Percentiles rank a stretch among this genome's conserved stretches.
These are phyloP conservation scores for Sugiyamaella japonica DNA, from an alignment of 1,139 yeast genomes.

Conservation along the genomic window DNA sequence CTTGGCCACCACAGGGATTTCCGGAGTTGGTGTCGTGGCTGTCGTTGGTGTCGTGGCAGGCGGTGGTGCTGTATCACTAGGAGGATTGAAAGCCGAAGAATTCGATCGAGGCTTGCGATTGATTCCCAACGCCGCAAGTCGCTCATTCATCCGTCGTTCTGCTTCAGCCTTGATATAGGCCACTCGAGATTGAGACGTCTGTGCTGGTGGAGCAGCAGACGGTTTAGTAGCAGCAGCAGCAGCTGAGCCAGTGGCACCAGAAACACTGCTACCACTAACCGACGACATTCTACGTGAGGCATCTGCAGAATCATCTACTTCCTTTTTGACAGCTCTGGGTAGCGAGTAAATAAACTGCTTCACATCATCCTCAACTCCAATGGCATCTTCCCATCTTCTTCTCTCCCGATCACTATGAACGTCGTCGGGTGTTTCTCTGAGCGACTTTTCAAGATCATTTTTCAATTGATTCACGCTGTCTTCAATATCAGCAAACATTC, in stretches of 20 bases:
- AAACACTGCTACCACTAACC: not conserved
- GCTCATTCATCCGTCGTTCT: conserved; percentile 82
- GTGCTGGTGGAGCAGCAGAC: conserved; percentile 20
- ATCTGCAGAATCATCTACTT: conserved; percentile 10
- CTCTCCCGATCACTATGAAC: conserved; percentile 53
- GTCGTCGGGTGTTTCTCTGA: conserved; percentile 41
- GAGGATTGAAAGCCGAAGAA: conserved; percentile 31
- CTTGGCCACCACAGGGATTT: not conserved
- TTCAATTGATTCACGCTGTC: conserved; percentile 71
- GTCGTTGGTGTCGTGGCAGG: conserved; percentile 21
- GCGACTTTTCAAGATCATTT: conserved; percentile 52
- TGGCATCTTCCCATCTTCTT: conserved; percentile 82
- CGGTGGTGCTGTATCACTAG: conserved; percentile 25
- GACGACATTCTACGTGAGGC: conserved; percentile 7
- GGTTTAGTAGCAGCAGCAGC: conserved; percentile 22
- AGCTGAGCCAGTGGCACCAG: conserved; percentile 6
- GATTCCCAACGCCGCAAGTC: conserved; percentile 83
- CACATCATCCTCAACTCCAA: conserved; percentile 72
- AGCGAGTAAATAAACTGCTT: conserved; percentile 61
- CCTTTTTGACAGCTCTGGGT: conserved; percentile 34
- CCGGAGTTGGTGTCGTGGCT: conserved; percentile 24
- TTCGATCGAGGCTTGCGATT: conserved; percentile 43
- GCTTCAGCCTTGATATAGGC: conserved; percentile 91
- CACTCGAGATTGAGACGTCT: conserved; percentile 50
- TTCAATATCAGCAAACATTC: conserved; percentile 70